phyloP scores from a whole-genome alignment of 2,329 filamentous ascomycete species.

The Talaromyces sp. region DNA sequence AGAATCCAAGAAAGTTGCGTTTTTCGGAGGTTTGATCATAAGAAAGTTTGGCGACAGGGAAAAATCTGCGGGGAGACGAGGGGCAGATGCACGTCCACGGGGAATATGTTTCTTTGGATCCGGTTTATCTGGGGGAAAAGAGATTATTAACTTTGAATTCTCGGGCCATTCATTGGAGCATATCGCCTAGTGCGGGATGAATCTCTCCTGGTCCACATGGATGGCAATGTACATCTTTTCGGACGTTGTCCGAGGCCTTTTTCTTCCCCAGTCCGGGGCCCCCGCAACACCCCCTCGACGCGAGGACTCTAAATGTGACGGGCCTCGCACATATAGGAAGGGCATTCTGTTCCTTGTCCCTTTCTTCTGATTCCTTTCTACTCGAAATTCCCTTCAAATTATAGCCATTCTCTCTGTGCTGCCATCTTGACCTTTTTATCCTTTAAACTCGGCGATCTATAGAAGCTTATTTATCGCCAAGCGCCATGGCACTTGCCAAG shows the following conservation, averaged over 20 bases:
- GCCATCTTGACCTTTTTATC: neutral
- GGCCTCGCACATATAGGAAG: neutral
- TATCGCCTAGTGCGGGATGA: neutral
- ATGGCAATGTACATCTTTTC: neutral
- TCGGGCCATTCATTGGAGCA: neutral
- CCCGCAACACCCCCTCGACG: neutral
- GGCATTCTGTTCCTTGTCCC: neutral
- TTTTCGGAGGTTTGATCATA: no score
- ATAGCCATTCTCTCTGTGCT: neutral
- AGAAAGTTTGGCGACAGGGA: no score
- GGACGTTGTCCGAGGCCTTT: neutral
- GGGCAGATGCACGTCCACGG: no score
- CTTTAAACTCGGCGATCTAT: neutral
- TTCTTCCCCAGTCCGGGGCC: constrained; percentile 3
- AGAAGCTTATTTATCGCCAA: constrained; percentile 9
- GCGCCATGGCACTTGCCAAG: constrained; percentile 11
- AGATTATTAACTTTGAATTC: neutral
- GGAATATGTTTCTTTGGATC: neutral
- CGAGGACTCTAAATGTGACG: neutral
- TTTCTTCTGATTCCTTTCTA: neutral
- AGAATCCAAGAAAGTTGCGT: no score
- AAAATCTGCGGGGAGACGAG: no score
- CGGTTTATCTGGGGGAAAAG: neutral
- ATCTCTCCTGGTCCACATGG: neutral
- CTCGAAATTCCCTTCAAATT: no score